These are phyloP conservation scores for Sphenostylis stenocarpa DNA, from an alignment of 306 rosid species.

Conservation along the genomic window DNA sequence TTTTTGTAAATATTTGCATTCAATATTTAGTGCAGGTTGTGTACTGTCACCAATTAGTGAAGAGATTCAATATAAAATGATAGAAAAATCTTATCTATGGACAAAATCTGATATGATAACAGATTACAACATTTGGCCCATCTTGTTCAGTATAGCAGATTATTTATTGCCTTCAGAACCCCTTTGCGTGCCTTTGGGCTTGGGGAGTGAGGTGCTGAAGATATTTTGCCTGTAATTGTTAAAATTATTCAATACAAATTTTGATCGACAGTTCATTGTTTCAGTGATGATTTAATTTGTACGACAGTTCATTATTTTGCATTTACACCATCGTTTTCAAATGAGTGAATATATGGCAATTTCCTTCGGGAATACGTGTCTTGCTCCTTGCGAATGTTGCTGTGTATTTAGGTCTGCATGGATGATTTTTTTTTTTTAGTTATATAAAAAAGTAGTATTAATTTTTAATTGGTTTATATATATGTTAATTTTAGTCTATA, in stretches of 20 bases:
- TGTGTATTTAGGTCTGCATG: no score
- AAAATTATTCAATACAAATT: conserved; percentile 12
- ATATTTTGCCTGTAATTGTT: conserved; percentile 24
- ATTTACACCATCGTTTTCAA: background rate
- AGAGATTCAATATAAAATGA: conserved; percentile 9
- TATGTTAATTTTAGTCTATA: no score
- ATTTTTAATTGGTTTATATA: no score
- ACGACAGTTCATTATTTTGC: no score
- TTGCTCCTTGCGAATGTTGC: background rate
- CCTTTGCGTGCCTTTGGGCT: conserved; percentile 24
- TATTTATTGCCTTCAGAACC: conserved; percentile 22
- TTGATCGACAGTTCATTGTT: conserved; percentile 1
- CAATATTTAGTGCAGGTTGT: background rate
- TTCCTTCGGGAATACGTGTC: background rate
- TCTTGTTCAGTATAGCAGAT: background rate
- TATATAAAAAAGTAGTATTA: no score
- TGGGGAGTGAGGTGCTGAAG: conserved; percentile 16
- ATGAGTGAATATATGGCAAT: background rate
- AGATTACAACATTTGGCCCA: background rate
- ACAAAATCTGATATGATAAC: background rate
- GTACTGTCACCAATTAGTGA: conserved; percentile 1
- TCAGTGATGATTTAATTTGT: background rate
- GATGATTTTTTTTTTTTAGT: no score
- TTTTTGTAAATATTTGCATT: conserved; percentile 25
- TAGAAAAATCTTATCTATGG: background rate